phyloP scores from a whole-genome alignment of 441 rosid genomes.

The Mallotus repandus region DNA sequence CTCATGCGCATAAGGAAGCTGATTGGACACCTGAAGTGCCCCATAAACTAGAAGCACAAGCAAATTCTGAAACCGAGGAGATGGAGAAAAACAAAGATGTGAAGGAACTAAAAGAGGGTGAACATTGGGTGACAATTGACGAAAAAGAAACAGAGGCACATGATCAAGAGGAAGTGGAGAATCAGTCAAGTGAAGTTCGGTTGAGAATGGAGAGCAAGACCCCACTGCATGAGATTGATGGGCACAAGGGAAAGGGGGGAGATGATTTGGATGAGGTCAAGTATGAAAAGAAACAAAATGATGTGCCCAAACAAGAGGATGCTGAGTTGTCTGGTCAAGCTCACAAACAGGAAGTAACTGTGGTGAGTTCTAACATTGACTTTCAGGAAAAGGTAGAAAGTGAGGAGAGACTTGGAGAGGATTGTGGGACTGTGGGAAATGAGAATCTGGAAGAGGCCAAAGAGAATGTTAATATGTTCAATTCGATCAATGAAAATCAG shows the following conservation, averaged over 20 bases:
- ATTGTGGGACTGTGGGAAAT: conserved; percentile 34
- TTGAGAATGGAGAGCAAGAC: conserved; percentile 23
- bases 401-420: conserved; percentile 28
- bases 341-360: conserved; percentile 23
- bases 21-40: conserved; percentile 5
- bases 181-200: conserved; percentile 20
- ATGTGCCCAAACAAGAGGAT: conserved; percentile 26
- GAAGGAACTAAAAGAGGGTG: conserved; percentile 23
- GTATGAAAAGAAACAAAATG: conserved; percentile 30
- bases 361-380: neutral
- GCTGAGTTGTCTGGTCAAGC: conserved; percentile 22
- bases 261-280: conserved; percentile 41
- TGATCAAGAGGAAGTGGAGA: conserved; percentile 32
- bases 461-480: conserved; percentile 39
- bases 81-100: conserved; percentile 22
- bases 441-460: conserved; percentile 28
- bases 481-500: conserved; percentile 31
- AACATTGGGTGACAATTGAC: conserved; percentile 22
- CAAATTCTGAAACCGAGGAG: conserved; percentile 27
- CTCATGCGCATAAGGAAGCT: conserved; percentile 4
- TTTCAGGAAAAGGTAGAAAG: too few relatives aligned
- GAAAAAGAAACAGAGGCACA: conserved; percentile 22
- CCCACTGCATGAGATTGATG: conserved; percentile 19
- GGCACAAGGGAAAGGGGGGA: conserved; percentile 34
- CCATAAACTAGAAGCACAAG: conserved; percentile 24